A percentile compares a stretch with the other conserved stretches of the same genome.
Evolutionary conservation across 371 early-diverging fungal species (phyloP).

Genomic region (Mucor racemosus): DNA sequence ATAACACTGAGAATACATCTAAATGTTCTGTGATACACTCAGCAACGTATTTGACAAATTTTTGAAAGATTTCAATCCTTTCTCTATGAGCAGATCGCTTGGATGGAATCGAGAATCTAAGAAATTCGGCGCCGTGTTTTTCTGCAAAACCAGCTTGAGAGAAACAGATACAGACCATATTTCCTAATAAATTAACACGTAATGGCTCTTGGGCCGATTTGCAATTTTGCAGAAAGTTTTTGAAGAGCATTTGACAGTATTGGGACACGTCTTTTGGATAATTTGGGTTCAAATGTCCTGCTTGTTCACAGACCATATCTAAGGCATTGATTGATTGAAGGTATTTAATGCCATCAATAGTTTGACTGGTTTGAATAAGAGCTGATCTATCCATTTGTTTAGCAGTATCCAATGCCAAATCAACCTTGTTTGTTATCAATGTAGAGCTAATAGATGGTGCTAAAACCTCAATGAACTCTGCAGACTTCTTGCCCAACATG

Average conservation of each 20-base stretch:
- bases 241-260: slow-evolving; percentile 47
- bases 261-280: slow-evolving; percentile 16
- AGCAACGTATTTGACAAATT: slow-evolving; percentile 31
- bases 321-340: slow-evolving; percentile 33
- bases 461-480: slow-evolving; percentile 14
- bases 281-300: neutral
- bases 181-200: slow-evolving; percentile 43
- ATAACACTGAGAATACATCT: slow-evolving; percentile 20
- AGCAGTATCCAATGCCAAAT: neutral
- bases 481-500: slow-evolving; percentile 17
- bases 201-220: slow-evolving; percentile 40
- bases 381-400: slow-evolving; percentile 7
- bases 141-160: slow-evolving; percentile 35
- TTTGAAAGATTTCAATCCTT: slow-evolving; percentile 33
- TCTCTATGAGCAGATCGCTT: slow-evolving; percentile 7
- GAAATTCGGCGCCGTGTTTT: slow-evolving; percentile 29
- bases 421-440: neutral
- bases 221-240: slow-evolving; percentile 44
- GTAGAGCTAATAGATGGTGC: slow-evolving; percentile 12
- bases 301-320: slow-evolving; percentile 28
- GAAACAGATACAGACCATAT: slow-evolving; percentile 41
- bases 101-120: slow-evolving; percentile 22
- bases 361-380: slow-evolving; percentile 31
- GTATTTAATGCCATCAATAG: slow-evolving; percentile 32
- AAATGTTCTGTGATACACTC: slow-evolving; percentile 36